Evolutionary conservation across 495 filamentous ascomycete species (phyloP), one percentile per base, ranked within the genome.

Genomic region (Hamigera avellanea): DNA sequence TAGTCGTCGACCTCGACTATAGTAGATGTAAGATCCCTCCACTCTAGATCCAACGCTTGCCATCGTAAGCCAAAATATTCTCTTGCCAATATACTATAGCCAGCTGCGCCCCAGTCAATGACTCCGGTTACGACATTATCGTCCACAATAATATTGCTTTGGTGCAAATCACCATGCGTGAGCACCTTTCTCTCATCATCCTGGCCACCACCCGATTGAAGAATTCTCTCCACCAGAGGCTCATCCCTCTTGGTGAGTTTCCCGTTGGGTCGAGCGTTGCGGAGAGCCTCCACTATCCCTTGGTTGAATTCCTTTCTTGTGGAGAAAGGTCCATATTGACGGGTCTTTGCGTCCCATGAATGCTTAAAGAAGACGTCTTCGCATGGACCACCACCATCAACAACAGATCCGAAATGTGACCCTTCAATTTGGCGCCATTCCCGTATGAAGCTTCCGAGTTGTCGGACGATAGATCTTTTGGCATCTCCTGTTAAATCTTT

Each of bases 41-140:
- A 34, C 1, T 37, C 30, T 35, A 10, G 8, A 33, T 42, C 41
- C 13, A 47, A 3, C 2, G 41, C 38, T 27, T 28, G 28, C 37
- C 48, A 42, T 19, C 39, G 32, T n/a, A 42, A 19, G 15, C 26
- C 32, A 28, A 43, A 45, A 18, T 40, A 44, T 15, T 47, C 48
- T 25, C 43, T 47, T 31, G 17, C 48, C n/a, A 37, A 25, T 6
- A 36, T 31, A 31, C 41, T 45, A 18, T 45, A 47, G 10, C 44
- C 48, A 26, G 48, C 48, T 14, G 23, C 46, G 25, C 46, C 39
- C 46, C 37, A 50, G 32, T 46, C 43, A 5, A 50, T 35, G 27
- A 50, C 41, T 16, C 38, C 43, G 1, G 32, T 34, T 16, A 45
- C 14, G 18, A 27, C 12, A 17, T 33, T 35, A 13, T 28, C 40